Evolutionary conservation across 805 yeast species (phyloP), one percentile per base, ranked within the genome.

Genomic region (Wickerhamiella qilinensis): DNA sequence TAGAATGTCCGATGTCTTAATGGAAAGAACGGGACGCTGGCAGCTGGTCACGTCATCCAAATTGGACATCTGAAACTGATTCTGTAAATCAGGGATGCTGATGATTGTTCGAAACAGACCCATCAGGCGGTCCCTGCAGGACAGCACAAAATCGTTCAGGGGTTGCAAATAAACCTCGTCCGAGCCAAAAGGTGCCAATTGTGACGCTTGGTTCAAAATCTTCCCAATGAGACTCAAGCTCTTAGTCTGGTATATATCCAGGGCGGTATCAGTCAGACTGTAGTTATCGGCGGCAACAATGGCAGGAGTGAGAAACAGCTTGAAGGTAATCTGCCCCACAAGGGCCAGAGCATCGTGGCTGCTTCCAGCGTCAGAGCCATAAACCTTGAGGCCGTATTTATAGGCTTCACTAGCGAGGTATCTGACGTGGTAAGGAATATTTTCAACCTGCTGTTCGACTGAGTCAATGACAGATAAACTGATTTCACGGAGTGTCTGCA

Each of bases 111-210:
- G 58, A 38, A 78, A 57, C 7, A 72, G 53, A 0, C 56, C 51
- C 27, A 69, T 58, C 34, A 74, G 64, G 11, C 65, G 60, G 6
- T 64, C 74, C 5, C 62, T 58, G 7, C 73, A 66, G 12, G 69
- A 60, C 37, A 62, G 64, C 32, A 84, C 67, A 50, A 72, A 81
- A 33, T 79, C 86, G 54, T 81, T 81, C 51, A 83, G 62, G 1
- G 94, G 93, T 52, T 80, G 85, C 47, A 83, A 57, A 54, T 73
- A 83, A 35, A 76, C 71, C 46, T 79, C 75, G 21, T 67, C 67
- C 1, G 58, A 46, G 12, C 69, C 70, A 58, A 84, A 83, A 2
- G 81, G 72, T 44, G 68, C 66, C 75, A 83, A 73, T 3, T 74
- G 56, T 18, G 79, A 75, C 28, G 80, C 55, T 54, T 82, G 93